Evolutionary conservation across 2,329 filamentous ascomycete species (phyloP), one percentile per base, ranked within the genome.

Genomic region (Claviceps sp.): DNA sequence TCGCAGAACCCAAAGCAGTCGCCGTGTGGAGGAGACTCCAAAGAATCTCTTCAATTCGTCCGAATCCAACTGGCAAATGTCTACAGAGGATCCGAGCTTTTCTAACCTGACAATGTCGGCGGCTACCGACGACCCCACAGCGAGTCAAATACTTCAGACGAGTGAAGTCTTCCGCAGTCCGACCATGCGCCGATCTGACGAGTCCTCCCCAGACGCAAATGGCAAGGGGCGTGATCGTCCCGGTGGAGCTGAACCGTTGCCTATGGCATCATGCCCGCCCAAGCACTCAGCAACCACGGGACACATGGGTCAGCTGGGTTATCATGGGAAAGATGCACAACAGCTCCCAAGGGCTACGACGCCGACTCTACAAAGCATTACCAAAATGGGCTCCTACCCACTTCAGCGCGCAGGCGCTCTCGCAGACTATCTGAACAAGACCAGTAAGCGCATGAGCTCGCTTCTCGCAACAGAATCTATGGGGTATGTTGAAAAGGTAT

Each of bases 401-500:
- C 70, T 95, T 4, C 88, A 94, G 66, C 82, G 87, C 54, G 91
- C 89, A 1, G 86, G 87, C 9, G 84, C 84, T 1, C 78, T 95
- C 63, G 77, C 89, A 8, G 87, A 84, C 47, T 95, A 89, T 63
- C 72, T 96, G 49, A 87, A 86, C 62, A 84, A 77, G 52, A 82
- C 86, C 22, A 85, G 89, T 22, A 86, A 87, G 58, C 81, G 82
- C 37, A 87, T 97, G 82, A 88, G 87, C 54, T 87, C 75, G 30
- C 70, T 95, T 8, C 70, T 97, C 46, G 87, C 91, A 6, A 88
- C 85, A 0, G 90, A 96, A 65, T 94, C 91, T 0, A 95, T 95
- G 83, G 89, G 89, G 1, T 97, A 97, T 63, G 85, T 95, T 36
- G 90, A 94, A 63, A 97, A 96, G 66, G 90, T 97, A 0, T 95